Evolutionary conservation across 2,329 filamentous ascomycete species (phyloP).

Genomic region (Cladorrhinum sp.): DNA sequence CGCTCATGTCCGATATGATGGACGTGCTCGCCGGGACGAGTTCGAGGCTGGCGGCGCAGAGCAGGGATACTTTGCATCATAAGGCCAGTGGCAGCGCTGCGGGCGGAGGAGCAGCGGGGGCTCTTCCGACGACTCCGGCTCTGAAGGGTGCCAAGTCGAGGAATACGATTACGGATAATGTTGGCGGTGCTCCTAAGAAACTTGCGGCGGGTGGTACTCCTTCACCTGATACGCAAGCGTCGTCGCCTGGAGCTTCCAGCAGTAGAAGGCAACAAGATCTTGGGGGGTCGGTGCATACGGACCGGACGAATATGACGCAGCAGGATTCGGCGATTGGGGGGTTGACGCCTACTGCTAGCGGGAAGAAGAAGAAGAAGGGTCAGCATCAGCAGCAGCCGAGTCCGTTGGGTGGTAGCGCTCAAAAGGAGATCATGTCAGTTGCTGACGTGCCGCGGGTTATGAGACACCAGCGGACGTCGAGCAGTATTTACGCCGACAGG

Average conservation of each 20-base stretch:
- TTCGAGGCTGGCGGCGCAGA: not conserved
- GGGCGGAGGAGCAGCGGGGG: too few relatives aligned
- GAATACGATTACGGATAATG: not conserved
- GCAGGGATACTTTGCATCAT: not conserved
- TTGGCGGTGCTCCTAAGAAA: not conserved
- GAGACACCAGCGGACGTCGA: not conserved
- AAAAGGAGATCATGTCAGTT: not conserved
- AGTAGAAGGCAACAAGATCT: not conserved
- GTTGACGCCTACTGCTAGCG: not conserved
- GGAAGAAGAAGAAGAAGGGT: not conserved
- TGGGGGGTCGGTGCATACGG: not conserved
- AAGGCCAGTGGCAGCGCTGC: not conserved
- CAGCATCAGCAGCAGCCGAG: not conserved
- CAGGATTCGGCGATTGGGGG: not conserved
- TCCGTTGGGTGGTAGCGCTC: not conserved
- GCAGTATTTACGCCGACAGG: not conserved
- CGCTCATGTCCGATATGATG: conserved; percentile 4
- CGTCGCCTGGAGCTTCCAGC: too few relatives aligned
- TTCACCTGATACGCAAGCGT: too few relatives aligned
- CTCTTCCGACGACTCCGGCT: too few relatives aligned
- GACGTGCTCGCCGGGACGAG: not conserved
- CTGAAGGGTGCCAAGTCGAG: not conserved
- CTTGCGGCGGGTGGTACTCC: too few relatives aligned
- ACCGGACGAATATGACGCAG: not conserved
- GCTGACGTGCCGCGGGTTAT: not conserved